Percentiles rank a stretch among this genome's conserved stretches.
phyloP scores from a whole-genome alignment of 495 filamentous ascomycete species.

The Letharia lupina region DNA sequence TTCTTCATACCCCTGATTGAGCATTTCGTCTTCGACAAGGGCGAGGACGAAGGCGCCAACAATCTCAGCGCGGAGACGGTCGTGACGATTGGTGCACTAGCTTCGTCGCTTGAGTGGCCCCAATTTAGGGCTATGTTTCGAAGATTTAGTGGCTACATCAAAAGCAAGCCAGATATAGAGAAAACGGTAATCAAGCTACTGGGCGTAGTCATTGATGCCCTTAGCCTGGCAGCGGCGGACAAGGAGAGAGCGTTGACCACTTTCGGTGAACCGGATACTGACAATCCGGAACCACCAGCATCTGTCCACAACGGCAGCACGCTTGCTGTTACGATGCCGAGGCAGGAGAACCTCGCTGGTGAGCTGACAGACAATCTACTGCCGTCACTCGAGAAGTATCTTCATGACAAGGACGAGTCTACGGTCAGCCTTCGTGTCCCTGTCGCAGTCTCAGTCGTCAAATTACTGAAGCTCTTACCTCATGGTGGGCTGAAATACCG shows the following conservation, averaged over 20 bases:
- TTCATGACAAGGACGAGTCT: slow-evolving; percentile 89
- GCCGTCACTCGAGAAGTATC: slow-evolving; percentile 64
- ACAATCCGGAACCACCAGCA: neutral
- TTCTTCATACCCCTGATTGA: slow-evolving; percentile 89
- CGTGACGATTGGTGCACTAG: slow-evolving; percentile 61
- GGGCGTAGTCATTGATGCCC: slow-evolving; percentile 67
- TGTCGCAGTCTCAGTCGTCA: slow-evolving; percentile 76
- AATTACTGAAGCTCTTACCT: slow-evolving; percentile 74
- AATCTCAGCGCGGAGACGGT: slow-evolving; percentile 79
- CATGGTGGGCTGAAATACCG: slow-evolving; percentile 57
- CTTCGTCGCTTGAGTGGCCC: slow-evolving; percentile 76
- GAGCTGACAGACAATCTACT: slow-evolving; percentile 70
- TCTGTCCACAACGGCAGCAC: slow-evolving; percentile 25
- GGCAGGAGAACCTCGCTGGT: slow-evolving; percentile 56
- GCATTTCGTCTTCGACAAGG: slow-evolving; percentile 79
- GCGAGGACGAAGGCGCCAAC: slow-evolving; percentile 67
- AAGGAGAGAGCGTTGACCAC: slow-evolving; percentile 28
- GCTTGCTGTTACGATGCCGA: slow-evolving; percentile 60
- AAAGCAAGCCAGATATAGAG: slow-evolving; percentile 71
- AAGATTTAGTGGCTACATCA: slow-evolving; percentile 70
- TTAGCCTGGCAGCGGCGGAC: slow-evolving; percentile 46
- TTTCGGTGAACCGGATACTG: slow-evolving; percentile 22
- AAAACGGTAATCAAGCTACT: slow-evolving; percentile 79
- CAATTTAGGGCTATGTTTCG: slow-evolving; percentile 77
- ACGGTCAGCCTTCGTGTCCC: slow-evolving; percentile 86